Base-by-base conservation (phyloP, 2,329 filamentous ascomycete species). In the Fusarium udum region DNA sequence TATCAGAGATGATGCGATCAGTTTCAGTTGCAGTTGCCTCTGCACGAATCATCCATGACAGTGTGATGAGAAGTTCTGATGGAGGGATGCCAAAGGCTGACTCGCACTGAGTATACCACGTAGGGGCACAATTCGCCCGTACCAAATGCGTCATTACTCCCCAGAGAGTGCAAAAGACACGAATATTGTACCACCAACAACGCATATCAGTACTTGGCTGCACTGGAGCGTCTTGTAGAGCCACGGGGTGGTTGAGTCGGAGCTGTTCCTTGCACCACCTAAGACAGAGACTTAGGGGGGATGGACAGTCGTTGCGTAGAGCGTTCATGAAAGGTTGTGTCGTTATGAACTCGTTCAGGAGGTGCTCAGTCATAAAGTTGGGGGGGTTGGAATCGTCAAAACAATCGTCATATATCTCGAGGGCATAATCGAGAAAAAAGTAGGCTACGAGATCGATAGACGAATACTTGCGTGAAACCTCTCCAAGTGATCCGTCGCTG, bases 101-200 rank as follows among this genome's bases (percentile, higher is more conserved):
- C 42, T 78, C 76, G 57, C 75, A 78, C 34, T 69, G 36, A 7
- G 12, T 32, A 32, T 74, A 77, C 76, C 76, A 78, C 11, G 55
- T 46, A 16, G 76, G 76, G 3, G 66, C 64, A 24, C 36, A 42
- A 24, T 64, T 61, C 26, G 71, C 61, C 24, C 61, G 58, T 16
- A 75, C 69, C 26, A 63, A n/a, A 9, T 59, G 52, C 24, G 69
- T 48, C 69, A 78, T 74, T 28, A 58, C 61, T 37, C 63, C 45
- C 76, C 76, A 78, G 16, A 78, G 74, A 4, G 76, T 75, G 51
- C 76, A 78, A 37, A 74, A 78, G 24, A 78, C 37, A 22, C 63
- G 66, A 32, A 77, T 73, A 28, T 77, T 77, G 57, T 77, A 61
- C 45, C 70, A 64, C 76, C 76, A 78, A 36, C 49, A 58, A 18